Evolutionary conservation across 768 basidiomycete genomes (phyloP).

Genomic region (Suillus paluster): DNA sequence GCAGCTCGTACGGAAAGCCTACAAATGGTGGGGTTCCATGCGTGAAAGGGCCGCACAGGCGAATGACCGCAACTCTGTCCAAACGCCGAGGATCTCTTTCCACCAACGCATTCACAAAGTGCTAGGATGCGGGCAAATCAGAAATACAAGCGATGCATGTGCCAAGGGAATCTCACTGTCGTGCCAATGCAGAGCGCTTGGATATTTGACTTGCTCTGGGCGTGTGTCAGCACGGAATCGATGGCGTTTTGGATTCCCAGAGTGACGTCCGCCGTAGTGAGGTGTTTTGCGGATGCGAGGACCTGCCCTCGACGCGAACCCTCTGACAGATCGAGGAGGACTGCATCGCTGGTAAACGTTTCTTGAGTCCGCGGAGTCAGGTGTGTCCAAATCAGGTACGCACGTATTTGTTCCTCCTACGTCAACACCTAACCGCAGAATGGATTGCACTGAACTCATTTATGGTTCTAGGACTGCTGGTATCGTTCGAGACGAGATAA

Average conservation of each 20-base stretch:
- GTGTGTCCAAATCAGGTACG: neutral
- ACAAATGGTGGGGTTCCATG: slow-evolving; percentile 61
- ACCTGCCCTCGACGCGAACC: slow-evolving; percentile 20
- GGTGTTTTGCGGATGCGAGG: slow-evolving; percentile 46
- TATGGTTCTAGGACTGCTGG: neutral
- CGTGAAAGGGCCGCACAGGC: slow-evolving; percentile 64
- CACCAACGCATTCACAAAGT: slow-evolving; percentile 65
- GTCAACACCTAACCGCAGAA: slow-evolving; percentile 36
- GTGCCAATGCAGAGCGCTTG: slow-evolving; percentile 64
- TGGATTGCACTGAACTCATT: slow-evolving; percentile 2
- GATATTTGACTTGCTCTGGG: slow-evolving; percentile 41
- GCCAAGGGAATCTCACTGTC: slow-evolving; percentile 41
- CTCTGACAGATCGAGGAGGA: slow-evolving; percentile 24
- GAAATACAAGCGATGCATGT: neutral
- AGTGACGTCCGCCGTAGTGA: slow-evolving; percentile 62
- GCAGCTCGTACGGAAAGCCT: slow-evolving; percentile 48
- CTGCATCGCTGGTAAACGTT: slow-evolving; percentile 33
- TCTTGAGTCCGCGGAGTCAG: neutral
- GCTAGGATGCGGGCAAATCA: slow-evolving; percentile 33
- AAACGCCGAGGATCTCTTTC: slow-evolving; percentile 58
- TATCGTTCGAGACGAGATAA: neutral
- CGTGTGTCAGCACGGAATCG: slow-evolving; percentile 45
- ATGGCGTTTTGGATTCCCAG: slow-evolving; percentile 61
- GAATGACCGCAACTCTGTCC: slow-evolving; percentile 63
- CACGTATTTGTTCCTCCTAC: slow-evolving; percentile 41